Conservation (phyloP, 2,329 filamentous ascomycete genomes). For the Rosellinia necatrix region DNA sequence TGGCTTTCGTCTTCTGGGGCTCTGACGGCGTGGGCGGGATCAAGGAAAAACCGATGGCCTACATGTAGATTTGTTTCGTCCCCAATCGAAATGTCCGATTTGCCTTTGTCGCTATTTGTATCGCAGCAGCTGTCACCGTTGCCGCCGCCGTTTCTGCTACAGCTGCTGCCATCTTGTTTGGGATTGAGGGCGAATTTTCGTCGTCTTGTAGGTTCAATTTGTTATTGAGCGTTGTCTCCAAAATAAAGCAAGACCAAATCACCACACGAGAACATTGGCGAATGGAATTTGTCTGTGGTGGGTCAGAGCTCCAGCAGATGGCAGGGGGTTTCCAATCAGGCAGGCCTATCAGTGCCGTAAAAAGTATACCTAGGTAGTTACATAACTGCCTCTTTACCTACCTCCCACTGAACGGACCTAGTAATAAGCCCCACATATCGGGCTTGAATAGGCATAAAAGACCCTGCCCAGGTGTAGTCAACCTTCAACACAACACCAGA, state of each 20-base stretch:
- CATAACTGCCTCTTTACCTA: background rate
- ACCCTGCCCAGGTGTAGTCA: no score
- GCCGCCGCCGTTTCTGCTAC: background rate
- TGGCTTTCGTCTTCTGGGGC: background rate
- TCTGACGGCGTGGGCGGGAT: no score
- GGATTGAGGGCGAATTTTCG: background rate
- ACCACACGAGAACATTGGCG: constrained; percentile 9
- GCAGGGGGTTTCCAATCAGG: no score
- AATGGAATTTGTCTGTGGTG: constrained; percentile 29
- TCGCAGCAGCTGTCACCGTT: background rate
- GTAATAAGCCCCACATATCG: no score
- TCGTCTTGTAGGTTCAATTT: background rate
- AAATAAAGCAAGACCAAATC: background rate
- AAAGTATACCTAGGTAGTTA: background rate
- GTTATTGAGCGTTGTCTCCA: background rate
- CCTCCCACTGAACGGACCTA: no score
- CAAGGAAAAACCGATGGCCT: constrained; percentile 25
- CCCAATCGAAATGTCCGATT: constrained; percentile 37
- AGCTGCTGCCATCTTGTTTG: constrained; percentile 19
- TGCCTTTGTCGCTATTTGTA: constrained; percentile 12
- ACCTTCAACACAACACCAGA: no score
- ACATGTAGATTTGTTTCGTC: constrained; percentile 42
- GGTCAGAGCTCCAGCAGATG: no score
- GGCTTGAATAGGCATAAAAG: no score
- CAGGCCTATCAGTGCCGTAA: background rate